Conservation (phyloP, 345 rosid species). For the Microthlaspi erraticum region DNA sequence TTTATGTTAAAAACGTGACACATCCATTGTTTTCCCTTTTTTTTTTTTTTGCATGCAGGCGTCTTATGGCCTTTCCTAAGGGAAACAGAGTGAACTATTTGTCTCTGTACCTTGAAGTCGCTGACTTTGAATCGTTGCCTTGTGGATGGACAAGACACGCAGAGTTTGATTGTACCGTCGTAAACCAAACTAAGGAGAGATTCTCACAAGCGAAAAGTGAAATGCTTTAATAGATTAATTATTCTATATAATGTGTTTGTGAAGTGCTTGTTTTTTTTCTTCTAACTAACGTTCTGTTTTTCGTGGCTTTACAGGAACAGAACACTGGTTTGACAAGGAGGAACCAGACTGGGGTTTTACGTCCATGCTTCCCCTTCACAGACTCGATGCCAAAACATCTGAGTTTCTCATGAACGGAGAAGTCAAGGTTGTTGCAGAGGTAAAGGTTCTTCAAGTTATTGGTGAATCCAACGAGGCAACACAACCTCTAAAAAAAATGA, state of each 20-base stretch:
- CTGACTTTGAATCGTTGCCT: slow-evolving; percentile 58
- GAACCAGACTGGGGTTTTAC: background rate
- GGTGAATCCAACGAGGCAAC: background rate
- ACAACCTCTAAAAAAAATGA: background rate
- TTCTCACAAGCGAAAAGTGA: background rate
- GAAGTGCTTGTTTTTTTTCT: too few species aligned
- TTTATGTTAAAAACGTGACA: too few species aligned
- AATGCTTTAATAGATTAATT: too few species aligned
- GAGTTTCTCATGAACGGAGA: slow-evolving; percentile 54
- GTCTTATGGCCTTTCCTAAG: background rate
- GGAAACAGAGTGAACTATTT: slow-evolving; percentile 48
- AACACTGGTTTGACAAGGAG: background rate
- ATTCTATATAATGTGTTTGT: too few species aligned
- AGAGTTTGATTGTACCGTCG: background rate
- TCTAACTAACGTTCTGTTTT: too few species aligned
- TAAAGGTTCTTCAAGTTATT: slow-evolving; percentile 24
- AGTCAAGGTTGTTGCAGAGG: slow-evolving; percentile 67
- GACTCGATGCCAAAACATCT: background rate
- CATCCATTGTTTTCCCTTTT: too few species aligned
- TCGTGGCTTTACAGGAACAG: background rate
- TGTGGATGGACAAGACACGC: slow-evolving; percentile 69
- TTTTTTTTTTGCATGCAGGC: too few species aligned
- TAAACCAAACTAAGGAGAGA: background rate
- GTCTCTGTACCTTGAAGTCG: slow-evolving; percentile 74
- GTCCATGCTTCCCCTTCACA: background rate